These are phyloP conservation scores for Phytophthora aleatoria DNA, from an alignment of 352 stramenopile genomes.

Conservation along the genomic window DNA sequence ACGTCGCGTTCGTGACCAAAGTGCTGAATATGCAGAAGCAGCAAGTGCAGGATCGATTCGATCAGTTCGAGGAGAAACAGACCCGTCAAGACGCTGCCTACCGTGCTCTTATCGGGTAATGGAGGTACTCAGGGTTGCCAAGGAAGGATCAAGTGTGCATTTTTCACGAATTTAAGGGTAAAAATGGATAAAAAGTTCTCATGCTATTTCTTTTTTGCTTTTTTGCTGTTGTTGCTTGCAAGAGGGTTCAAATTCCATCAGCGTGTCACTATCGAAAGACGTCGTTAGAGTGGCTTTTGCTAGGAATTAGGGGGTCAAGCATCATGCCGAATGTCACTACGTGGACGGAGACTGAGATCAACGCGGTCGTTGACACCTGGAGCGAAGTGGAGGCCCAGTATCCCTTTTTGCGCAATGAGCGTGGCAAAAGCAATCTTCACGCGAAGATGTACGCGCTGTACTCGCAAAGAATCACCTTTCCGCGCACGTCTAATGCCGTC, in stretches of 20 bases:
- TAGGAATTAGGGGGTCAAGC: neutral
- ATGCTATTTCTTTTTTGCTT: no score
- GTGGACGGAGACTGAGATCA: conserved; percentile 30
- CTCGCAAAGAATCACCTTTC: conserved; percentile 4
- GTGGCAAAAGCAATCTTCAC: conserved; percentile 11
- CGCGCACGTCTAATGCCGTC: conserved; percentile 12
- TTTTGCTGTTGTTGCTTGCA: neutral
- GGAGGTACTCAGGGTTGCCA: no score
- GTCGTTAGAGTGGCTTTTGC: neutral
- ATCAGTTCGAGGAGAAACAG: conserved; percentile 24
- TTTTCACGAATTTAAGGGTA: no score
- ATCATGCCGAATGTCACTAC: conserved; percentile 19
- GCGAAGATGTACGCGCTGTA: conserved; percentile 22
- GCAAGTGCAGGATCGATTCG: conserved; percentile 24
- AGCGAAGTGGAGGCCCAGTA: conserved; percentile 28
- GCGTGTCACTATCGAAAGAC: neutral
- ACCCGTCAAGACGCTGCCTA: conserved; percentile 7
- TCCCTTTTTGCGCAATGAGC: conserved; percentile 10
- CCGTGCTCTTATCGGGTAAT: conserved; percentile 8
- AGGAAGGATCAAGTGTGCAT: no score
- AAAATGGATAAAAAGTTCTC: no score
- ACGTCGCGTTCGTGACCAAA: conserved; percentile 27
- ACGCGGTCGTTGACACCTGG: conserved; percentile 22
- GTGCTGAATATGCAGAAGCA: conserved; percentile 27
- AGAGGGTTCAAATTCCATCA: neutral